Percentiles rank a stretch among this genome's conserved stretches.
phyloP scores from a whole-genome alignment of 345 rosid species.

The Eucalyptus marginata region DNA sequence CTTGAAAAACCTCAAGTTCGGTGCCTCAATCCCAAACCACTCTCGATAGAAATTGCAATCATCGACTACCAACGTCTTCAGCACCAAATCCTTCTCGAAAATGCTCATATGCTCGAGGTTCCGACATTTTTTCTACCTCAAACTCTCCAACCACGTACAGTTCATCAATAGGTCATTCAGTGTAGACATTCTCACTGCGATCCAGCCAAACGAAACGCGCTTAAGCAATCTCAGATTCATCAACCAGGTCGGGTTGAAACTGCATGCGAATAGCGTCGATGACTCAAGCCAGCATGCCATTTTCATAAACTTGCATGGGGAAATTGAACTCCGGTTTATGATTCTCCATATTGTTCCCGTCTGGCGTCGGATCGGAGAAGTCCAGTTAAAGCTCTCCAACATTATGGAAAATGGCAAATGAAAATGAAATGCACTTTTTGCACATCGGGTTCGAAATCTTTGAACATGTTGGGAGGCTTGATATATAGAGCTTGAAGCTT shows the following conservation, averaged over 20 bases:
- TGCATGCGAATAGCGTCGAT: constrained; percentile 9
- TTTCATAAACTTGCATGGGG: neutral
- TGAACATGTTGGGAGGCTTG: constrained; percentile 10
- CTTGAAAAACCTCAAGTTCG: constrained; percentile 8
- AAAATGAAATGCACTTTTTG: neutral
- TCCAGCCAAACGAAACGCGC: constrained; percentile 6
- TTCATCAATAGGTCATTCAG: too few species aligned
- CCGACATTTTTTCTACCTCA: neutral
- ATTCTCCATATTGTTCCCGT: neutral
- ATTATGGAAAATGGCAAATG: neutral
- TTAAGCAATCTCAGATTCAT: neutral
- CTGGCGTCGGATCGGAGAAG: constrained; percentile 25
- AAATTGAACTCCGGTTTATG: neutral
- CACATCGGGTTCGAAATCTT: neutral
- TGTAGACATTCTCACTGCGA: too few species aligned
- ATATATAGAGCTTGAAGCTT: constrained; percentile 4
- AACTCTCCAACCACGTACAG: too few species aligned
- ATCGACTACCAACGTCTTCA: constrained; percentile 10
- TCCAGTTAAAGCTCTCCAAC: constrained; percentile 17
- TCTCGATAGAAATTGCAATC: neutral
- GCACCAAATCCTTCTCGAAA: neutral
- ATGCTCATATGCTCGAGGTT: neutral
- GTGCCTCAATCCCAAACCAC: constrained; percentile 1
- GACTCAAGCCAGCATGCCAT: constrained; percentile 1
- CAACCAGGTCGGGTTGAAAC: neutral